Base-by-base conservation (phyloP, 345 rosid species). In the Populus deltoides region DNA sequence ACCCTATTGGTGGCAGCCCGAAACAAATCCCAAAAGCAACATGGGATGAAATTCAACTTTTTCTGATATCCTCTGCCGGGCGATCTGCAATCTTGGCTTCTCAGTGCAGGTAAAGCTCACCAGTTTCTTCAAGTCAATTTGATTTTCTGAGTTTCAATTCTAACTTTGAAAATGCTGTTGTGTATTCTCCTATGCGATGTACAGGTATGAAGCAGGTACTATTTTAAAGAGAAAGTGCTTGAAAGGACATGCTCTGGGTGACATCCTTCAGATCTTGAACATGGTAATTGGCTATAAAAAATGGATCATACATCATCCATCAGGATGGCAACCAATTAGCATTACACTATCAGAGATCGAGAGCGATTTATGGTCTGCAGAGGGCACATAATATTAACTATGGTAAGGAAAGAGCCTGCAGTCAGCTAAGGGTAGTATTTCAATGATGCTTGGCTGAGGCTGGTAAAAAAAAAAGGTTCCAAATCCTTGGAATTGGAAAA, bases 201-300 rank as follows among this genome's bases (percentile, higher is more conserved):
- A 70, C 89, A 94, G 98, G 87, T 94, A 88, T 24, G 94, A 94
- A 85, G 97, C 98, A 39, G 97, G 92, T 76, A 83, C 84, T 76
- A 63, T 86, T 74, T 84, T 94, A 71, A 89, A 75, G 82, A 88
- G 66, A 36, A 85, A 80, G 78, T 92, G 97, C 80, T 81, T 94
- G 80, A 78, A 84, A 78, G 92, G 89, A 81, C 81, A 78, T 79
- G 73, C 90, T 70, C 74, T 94, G 81, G 98, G 98, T 72, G 88
- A 86, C 41, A 75, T 87, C 66, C 88, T 94, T 70, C 91, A 86
- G 83, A 85, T 94, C 72, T 85, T 94, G 88, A 87, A 89, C 85
- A 87, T 92, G 89, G 73, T 82, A 75, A 81, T 87, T 49, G 74
- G 68, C 72, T 70, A 80, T 31, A 94, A 90, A 84, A 89, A 89